These are phyloP conservation scores for Tetraselmis chui DNA, from an alignment of 139 green algal species.

Conservation along the genomic window DNA sequence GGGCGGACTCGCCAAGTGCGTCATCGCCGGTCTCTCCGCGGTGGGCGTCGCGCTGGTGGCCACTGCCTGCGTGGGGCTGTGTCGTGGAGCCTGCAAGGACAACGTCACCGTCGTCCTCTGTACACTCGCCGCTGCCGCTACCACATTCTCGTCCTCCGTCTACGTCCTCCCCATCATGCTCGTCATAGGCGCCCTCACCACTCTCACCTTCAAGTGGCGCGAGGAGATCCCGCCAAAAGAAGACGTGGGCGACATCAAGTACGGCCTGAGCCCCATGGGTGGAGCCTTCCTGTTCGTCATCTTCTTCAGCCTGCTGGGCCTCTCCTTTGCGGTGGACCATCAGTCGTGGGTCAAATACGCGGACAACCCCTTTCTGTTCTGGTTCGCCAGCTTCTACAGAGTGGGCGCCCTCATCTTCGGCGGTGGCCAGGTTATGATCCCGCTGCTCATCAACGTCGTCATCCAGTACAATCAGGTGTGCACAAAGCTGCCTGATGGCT, in stretches of 20 bases:
- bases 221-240: constrained; percentile 20
- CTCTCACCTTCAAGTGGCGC: constrained; percentile 35
- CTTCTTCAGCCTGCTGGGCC: constrained; percentile 56
- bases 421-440: constrained; percentile 61
- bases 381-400: constrained; percentile 82
- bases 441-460: constrained; percentile 18
- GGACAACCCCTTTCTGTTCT: constrained; percentile 51
- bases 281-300: constrained; percentile 45
- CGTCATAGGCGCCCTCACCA: constrained; percentile 55
- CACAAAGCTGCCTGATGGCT: background rate
- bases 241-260: constrained; percentile 35
- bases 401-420: constrained; percentile 90
- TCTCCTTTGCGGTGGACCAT: constrained; percentile 20
- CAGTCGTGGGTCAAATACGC: constrained; percentile 32
- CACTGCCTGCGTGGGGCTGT: constrained; percentile 59
- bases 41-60: constrained; percentile 81
- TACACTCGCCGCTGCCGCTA: constrained; percentile 38
- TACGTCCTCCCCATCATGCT: constrained; percentile 79
- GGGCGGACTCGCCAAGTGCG: background rate
- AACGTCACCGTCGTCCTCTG: constrained; percentile 23
- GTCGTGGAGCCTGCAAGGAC: constrained; percentile 60
- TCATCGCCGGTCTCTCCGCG: constrained; percentile 32
- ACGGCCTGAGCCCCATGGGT: constrained; percentile 42
- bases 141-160: constrained; percentile 62
- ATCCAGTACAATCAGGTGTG: constrained; percentile 2